These are phyloP conservation scores for Coriaria nepalensis DNA, from an alignment of 306 rosid genomes.

Conservation along the genomic window DNA sequence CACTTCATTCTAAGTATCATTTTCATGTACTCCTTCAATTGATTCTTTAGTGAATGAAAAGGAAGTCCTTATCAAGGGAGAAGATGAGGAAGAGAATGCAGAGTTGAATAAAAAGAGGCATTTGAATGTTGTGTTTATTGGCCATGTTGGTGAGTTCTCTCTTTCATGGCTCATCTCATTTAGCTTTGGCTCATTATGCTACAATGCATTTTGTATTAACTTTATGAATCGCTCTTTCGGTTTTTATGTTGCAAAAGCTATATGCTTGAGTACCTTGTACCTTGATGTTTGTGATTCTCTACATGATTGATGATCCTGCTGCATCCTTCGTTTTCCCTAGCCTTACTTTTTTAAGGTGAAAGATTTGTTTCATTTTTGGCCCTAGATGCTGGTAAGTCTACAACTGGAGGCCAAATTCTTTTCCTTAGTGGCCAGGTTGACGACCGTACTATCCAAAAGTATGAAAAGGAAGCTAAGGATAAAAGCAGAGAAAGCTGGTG, in stretches of 20 bases:
- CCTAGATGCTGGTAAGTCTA: constrained; percentile 96
- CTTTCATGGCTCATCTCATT: not conserved
- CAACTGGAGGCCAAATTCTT: constrained; percentile 97
- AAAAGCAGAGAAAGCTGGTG: constrained; percentile 99
- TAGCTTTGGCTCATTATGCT: not conserved
- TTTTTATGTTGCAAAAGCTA: no score
- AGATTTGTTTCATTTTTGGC: constrained; percentile 8
- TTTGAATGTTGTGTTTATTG: constrained; percentile 86
- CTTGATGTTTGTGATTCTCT: no score
- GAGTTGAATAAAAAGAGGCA: constrained; percentile 48
- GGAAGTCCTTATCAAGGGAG: constrained; percentile 21
- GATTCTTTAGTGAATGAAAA: constrained; percentile 35
- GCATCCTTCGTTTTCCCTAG: no score
- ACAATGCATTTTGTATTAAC: no score
- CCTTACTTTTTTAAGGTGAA: no score
- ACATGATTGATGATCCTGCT: no score
- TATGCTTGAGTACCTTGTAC: no score
- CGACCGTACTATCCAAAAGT: constrained; percentile 92
- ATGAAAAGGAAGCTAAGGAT: constrained; percentile 97
- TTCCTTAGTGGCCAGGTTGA: constrained; percentile 95
- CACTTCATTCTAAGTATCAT: not conserved
- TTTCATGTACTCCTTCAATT: constrained; percentile 21
- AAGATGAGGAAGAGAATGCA: constrained; percentile 19
- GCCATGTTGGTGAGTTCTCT: constrained; percentile 79
- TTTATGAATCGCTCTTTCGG: no score